Conservation (phyloP, 495 filamentous ascomycete species). For the Neurospora sp. region DNA sequence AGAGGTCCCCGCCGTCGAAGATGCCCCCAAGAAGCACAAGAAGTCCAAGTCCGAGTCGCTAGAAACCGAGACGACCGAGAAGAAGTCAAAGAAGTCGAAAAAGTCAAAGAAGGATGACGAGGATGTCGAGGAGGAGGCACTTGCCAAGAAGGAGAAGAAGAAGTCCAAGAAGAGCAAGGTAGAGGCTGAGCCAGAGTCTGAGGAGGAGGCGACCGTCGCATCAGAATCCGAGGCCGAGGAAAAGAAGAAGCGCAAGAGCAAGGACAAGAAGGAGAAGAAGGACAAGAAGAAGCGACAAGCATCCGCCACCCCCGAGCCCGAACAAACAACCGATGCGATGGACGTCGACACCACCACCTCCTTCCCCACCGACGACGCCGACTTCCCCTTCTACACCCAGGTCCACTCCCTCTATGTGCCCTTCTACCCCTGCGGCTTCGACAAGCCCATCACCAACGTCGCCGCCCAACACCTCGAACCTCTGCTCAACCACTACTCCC, state of each 20-base stretch:
- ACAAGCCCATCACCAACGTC: slow-evolving; percentile 32
- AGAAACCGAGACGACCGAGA: neutral
- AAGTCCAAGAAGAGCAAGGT: slow-evolving; percentile 19
- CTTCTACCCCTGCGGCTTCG: slow-evolving; percentile 34
- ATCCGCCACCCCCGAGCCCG: slow-evolving; percentile 3
- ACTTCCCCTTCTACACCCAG: slow-evolving; percentile 39
- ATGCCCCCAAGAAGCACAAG: slow-evolving; percentile 13
- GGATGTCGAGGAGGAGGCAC: neutral
- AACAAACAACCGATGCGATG: slow-evolving; percentile 12
- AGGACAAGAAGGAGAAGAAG: slow-evolving; percentile 12
- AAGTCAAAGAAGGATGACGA: slow-evolving; percentile 4
- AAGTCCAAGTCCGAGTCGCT: slow-evolving; percentile 11
- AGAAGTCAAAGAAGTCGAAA: slow-evolving; percentile 9
- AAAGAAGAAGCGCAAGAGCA: slow-evolving; percentile 17
- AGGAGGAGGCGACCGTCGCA: slow-evolving; percentile 4
- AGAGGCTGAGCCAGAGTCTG: neutral
- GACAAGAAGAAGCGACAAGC: slow-evolving; percentile 7
- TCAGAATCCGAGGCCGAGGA: neutral
- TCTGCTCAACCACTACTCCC: slow-evolving; percentile 36
- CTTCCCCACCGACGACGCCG: slow-evolving; percentile 2
- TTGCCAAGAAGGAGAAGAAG: slow-evolving; percentile 12
- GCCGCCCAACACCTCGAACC: slow-evolving; percentile 35
- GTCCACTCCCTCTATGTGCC: slow-evolving; percentile 38
- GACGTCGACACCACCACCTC: slow-evolving; percentile 11
- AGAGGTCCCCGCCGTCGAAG: neutral